Conservation (phyloP, 2,329 filamentous ascomycete genomes). For the Dichotomopilus funicola region DNA sequence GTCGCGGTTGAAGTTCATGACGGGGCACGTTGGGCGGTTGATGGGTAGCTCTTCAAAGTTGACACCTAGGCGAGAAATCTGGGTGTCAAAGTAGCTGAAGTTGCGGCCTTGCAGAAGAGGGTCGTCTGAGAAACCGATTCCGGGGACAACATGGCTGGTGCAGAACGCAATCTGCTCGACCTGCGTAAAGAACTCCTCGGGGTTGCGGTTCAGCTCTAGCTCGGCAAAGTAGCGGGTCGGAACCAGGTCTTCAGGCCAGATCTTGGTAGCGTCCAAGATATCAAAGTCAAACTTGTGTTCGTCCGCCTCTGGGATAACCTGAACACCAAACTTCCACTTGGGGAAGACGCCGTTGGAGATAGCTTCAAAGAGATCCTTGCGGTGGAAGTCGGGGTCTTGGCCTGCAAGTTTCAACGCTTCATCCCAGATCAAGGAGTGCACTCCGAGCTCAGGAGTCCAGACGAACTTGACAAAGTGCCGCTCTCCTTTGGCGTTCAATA, state of each 20-base stretch:
- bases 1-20: constrained; percentile 72
- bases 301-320: constrained; percentile 63
- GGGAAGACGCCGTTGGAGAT: constrained; percentile 24
- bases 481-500: constrained; percentile 62
- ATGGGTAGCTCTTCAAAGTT: constrained; percentile 76
- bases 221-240: constrained; percentile 74
- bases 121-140: constrained; percentile 71
- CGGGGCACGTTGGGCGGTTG: constrained; percentile 67
- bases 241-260: constrained; percentile 74
- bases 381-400: constrained; percentile 27
- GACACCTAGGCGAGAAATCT: constrained; percentile 61
- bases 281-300: constrained; percentile 80
- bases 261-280: constrained; percentile 76
- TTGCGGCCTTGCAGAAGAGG: constrained; percentile 69
- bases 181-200: constrained; percentile 76
- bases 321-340: constrained; percentile 51
- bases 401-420: constrained; percentile 25
- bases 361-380: constrained; percentile 25
- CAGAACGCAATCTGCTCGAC: constrained; percentile 81
- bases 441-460: constrained; percentile 64
- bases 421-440: constrained; percentile 26
- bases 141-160: constrained; percentile 71
- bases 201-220: constrained; percentile 70
- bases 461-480: constrained; percentile 72
- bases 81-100: constrained; percentile 60